Evolutionary conservation across 495 filamentous ascomycete genomes (phyloP), one percentile per base, ranked within the genome.

Genomic region (Hypomontagnella monticulosa): DNA sequence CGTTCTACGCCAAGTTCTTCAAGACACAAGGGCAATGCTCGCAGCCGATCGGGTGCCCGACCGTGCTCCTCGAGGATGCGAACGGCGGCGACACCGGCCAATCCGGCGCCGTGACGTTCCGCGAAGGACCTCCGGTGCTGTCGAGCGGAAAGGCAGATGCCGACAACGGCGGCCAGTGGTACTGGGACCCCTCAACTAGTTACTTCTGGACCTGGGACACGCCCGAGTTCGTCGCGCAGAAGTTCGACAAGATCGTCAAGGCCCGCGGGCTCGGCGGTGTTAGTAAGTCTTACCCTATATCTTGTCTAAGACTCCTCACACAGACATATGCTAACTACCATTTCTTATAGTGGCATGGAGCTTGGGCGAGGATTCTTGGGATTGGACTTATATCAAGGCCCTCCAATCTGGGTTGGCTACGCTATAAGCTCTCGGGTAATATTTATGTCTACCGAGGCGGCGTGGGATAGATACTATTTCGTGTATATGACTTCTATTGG

Each of bases 131-230:
- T 2, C 40, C 64, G 0, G 69, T 67, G 32, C 55, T 71, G 14
- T 30, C 62, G 1, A 67, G 56, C 54, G 84, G 83, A 27, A 64
- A 73, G 57, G 80, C 79, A 0, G 88, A 89, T 55, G 70, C 76
- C 3, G 64, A 77, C 18, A 63, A 72, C 12, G 87, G 87, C 32
- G 88, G 85, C 2, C 75, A 86, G 74, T 89, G 87, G 77, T 89
- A 83, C 77, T 87, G 80, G 72, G 87, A 89, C 68, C 38, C 66
- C 7, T 50, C 78, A 3, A 73, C 73, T 18, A 75, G 79, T 36
- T 61, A 87, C 49, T 90, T 88, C 77, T 90, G 88, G 88, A 87
- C 83, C 6, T 90, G 88, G 88, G 88, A 90, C 58, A 89, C 86
- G 1, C 77, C 84, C 1, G 80, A 79, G 4, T 65, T 86, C 41